These are phyloP conservation scores for Hyaloscypha hepaticicola DNA, from an alignment of 495 filamentous ascomycete genomes.

Conservation along the genomic window DNA sequence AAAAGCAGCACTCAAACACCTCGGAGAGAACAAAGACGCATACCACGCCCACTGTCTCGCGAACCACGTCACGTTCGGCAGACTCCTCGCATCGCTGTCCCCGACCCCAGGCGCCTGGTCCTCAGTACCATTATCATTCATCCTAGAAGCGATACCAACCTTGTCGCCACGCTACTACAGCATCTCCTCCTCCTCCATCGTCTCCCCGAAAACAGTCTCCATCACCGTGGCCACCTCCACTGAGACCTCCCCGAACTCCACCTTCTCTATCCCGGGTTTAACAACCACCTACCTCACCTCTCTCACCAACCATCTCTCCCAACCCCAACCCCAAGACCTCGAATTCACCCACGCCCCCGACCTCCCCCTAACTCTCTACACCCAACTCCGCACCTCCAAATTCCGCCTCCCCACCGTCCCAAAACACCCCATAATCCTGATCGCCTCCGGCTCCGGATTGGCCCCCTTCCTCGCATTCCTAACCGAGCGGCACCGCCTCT, in stretches of 20 bases:
- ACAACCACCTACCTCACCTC: slow-evolving; percentile 20
- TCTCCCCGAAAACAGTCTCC: slow-evolving; percentile 13
- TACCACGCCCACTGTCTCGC: slow-evolving; percentile 1
- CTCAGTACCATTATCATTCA: slow-evolving; percentile 13
- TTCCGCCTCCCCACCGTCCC: slow-evolving; percentile 64
- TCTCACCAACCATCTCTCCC: background rate
- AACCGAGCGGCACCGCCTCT: slow-evolving; percentile 36
- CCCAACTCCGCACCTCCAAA: slow-evolving; percentile 16
- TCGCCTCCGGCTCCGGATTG: slow-evolving; percentile 53
- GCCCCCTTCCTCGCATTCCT: slow-evolving; percentile 59
- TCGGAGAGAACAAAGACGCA: slow-evolving; percentile 12
- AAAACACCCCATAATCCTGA: slow-evolving; percentile 63
- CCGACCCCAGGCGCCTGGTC: slow-evolving; percentile 7
- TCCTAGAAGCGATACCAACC: slow-evolving; percentile 18
- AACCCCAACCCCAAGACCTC: background rate
- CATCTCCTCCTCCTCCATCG: slow-evolving; percentile 29
- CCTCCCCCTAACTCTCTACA: slow-evolving; percentile 15
- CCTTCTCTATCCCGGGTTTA: slow-evolving; percentile 9
- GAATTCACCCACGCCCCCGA: slow-evolving; percentile 32
- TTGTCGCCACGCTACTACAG: slow-evolving; percentile 29
- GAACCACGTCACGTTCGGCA: slow-evolving; percentile 15
- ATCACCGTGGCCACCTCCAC: slow-evolving; percentile 20
- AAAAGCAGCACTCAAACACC: background rate
- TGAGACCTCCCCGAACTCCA: background rate
- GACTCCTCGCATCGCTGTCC: background rate